Evolutionary conservation across 2,329 filamentous ascomycete species (phyloP), one percentile per base, ranked within the genome.

Genomic region (Trichocomaceae sp.): DNA sequence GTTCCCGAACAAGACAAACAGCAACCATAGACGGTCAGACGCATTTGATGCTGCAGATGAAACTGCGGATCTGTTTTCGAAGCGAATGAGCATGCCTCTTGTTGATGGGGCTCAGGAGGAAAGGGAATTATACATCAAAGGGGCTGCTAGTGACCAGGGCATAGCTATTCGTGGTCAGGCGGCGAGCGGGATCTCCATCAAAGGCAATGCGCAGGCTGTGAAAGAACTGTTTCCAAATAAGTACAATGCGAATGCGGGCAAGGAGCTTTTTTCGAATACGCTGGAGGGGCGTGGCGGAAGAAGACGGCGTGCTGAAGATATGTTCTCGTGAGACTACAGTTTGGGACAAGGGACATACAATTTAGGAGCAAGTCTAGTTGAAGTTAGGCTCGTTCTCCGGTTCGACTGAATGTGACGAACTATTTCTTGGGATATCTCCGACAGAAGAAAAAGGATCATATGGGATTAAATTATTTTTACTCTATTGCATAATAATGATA

Each of bases 151-250:
- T 53, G 64, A 69, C 35, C 64, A 65, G 57, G 72, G 68, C 3
- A 65, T 68, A 55, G 68, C 66, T 19, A 71, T 74, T 49, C 71
- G 73, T 9, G 68, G 71, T 33, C 66, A 71, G 13, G 72, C 76
- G 29, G 39, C 20, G 13, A 73, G 73, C 22, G 83, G 79, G 0
- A 79, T 88, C 59, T 75, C 78, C 10, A 89, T 90, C 67, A 89
- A 87, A 65, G 87, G 86, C 63, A 86, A 84, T 62, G 84, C 52
- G 8, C 50, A 85, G 2, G 75, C 77, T 2, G 79, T 77, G 2
- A 84, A 81, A 60, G 87, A 90, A 67, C 69, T 90, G 19, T 90
- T 90, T 62, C 86, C 86, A 0, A 77, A 77, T 15, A 86, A 83
- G 60, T 80, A 70, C 50, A 63, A 67, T 19, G 67, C 60, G 60